Percentiles rank a stretch among this genome's conserved stretches.
Evolutionary conservation across 257 asterid species (phyloP).

Genomic region (Solanum tacnaense): DNA sequence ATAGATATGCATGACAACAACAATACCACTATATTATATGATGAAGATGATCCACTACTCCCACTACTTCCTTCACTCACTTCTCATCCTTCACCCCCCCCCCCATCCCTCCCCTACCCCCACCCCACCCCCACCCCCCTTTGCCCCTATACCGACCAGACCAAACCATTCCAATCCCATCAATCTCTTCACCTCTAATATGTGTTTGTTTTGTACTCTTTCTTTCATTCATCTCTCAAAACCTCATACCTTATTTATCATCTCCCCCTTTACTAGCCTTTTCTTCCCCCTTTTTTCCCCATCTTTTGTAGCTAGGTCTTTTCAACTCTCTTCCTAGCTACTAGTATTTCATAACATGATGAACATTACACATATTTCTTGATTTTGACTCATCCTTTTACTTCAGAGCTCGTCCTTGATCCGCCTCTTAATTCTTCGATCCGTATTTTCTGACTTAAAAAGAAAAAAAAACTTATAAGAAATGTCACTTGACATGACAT

Average conservation of each 20-base stretch:
- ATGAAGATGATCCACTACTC: not conserved
- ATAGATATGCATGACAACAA: not conserved
- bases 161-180: slow-evolving; percentile 34
- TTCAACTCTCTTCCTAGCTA: not conserved
- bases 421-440: not conserved
- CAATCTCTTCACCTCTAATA: slow-evolving; percentile 7
- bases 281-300: not conserved
- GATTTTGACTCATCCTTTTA: not conserved
- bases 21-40: not conserved
- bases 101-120: not conserved
- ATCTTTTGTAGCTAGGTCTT: not conserved
- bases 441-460: not conserved
- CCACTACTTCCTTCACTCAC: not conserved
- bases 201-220: slow-evolving; percentile 17
- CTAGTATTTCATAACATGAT: not conserved
- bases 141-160: slow-evolving; percentile 27
- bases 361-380: slow-evolving; percentile 2
- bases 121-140: not conserved
- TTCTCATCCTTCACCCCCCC: not conserved
- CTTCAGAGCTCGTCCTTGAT: not conserved
- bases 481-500: slow-evolving; percentile 54
- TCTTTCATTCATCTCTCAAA: slow-evolving; percentile 6
- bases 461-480: not conserved
- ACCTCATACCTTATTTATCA: slow-evolving; percentile 11
- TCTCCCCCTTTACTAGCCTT: slow-evolving; percentile 1